Evolutionary conservation across 441 rosid genomes (phyloP).

Genomic region (Aquilaria agallochum): DNA sequence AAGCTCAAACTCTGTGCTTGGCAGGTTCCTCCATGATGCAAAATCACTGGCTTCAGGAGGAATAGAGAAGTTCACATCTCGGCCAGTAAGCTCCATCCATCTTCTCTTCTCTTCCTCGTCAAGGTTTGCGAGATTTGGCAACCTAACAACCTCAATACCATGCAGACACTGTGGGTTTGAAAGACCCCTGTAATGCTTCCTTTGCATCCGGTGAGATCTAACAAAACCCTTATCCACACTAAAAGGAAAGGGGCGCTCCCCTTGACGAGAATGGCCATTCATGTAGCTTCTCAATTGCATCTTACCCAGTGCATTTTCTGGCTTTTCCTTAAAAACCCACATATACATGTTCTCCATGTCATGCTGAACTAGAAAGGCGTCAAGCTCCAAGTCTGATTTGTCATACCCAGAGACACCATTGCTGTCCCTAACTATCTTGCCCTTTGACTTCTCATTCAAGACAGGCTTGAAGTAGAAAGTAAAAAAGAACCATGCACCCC

Average conservation of each 20-base stretch:
- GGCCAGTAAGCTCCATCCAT: constrained; percentile 84
- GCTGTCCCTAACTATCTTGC: constrained; percentile 53
- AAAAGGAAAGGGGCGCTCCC: constrained; percentile 85
- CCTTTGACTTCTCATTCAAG: constrained; percentile 71
- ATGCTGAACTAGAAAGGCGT: constrained; percentile 83
- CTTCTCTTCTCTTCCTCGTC: constrained; percentile 69
- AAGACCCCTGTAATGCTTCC: constrained; percentile 91
- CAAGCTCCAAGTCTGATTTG: constrained; percentile 77
- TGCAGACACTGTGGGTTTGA: constrained; percentile 96
- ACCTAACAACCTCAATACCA: constrained; percentile 66
- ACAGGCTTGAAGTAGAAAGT: constrained; percentile 84
- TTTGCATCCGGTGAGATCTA: constrained; percentile 91
- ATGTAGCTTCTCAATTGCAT: constrained; percentile 92
- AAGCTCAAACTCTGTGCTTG: constrained; percentile 64
- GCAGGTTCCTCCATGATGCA: constrained; percentile 76
- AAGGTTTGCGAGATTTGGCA: constrained; percentile 61
- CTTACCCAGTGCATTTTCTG: constrained; percentile 86
- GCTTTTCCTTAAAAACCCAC: constrained; percentile 93
- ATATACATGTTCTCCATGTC: constrained; percentile 96
- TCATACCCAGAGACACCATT: constrained; percentile 81
- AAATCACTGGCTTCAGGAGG: constrained; percentile 83
- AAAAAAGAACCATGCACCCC: constrained; percentile 98
- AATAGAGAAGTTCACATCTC: constrained; percentile 57
- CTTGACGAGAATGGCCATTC: constrained; percentile 91
- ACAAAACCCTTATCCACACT: constrained; percentile 83